These are phyloP conservation scores for Chaetomium olivaceum DNA, from an alignment of 2,329 filamentous ascomycete species.

Conservation along the genomic window DNA sequence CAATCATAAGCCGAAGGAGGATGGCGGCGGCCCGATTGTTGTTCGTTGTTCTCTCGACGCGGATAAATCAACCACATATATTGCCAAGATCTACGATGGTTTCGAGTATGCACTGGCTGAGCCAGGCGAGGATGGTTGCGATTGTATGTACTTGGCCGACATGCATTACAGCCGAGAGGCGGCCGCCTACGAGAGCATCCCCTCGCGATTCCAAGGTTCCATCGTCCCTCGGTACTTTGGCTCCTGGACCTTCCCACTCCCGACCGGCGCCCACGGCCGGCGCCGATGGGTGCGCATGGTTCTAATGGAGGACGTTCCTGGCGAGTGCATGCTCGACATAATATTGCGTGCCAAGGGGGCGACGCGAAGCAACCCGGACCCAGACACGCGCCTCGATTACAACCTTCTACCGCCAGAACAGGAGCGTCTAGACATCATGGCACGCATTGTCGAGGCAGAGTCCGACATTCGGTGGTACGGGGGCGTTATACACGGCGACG, in stretches of 20 bases:
- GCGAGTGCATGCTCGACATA: conserved; percentile 5
- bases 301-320: conserved; percentile 2
- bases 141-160: conserved; percentile 8
- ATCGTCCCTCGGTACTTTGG: conserved; percentile 9
- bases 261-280: background rate
- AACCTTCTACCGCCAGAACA: background rate
- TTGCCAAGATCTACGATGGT: background rate
- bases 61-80: background rate
- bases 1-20: background rate
- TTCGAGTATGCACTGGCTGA: background rate
- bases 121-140: background rate
- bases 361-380: background rate
- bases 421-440: conserved; percentile 9
- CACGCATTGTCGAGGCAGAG: conserved; percentile 1
- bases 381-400: background rate
- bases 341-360: background rate
- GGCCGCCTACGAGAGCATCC: conserved; percentile 9
- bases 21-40: background rate
- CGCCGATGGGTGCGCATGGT: conserved; percentile 9
- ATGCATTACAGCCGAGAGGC: conserved; percentile 11
- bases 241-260: conserved; percentile 1
- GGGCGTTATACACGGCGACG: background rate
- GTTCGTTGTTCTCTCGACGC: background rate
- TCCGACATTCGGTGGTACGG: background rate
- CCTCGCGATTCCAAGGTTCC: background rate